These are phyloP conservation scores for Phytophthora pinifolia DNA, from an alignment of 352 stramenopile species.

Conservation along the genomic window DNA sequence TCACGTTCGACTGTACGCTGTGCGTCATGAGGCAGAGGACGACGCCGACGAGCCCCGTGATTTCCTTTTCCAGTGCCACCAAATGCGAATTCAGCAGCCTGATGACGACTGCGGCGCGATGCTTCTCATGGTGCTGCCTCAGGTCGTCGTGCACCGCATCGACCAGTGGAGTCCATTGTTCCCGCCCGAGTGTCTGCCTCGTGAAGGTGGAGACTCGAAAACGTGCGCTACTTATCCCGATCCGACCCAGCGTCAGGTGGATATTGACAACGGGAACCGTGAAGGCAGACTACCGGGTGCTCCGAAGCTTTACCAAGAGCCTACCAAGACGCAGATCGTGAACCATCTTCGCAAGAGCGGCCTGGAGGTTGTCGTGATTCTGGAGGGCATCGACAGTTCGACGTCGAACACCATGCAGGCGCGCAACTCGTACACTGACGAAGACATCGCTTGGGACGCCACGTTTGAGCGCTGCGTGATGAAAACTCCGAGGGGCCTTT, in stretches of 20 bases:
- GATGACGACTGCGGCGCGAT: slow-evolving; percentile 81
- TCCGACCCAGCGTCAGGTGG: slow-evolving; percentile 65
- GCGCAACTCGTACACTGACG: slow-evolving; percentile 76
- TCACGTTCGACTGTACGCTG: slow-evolving; percentile 83
- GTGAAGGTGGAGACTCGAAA: slow-evolving; percentile 47
- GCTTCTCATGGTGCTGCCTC: slow-evolving; percentile 81
- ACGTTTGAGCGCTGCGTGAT: slow-evolving; percentile 79
- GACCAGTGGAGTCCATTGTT: slow-evolving; percentile 86
- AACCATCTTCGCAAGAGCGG: slow-evolving; percentile 66
- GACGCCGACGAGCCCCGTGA: slow-evolving; percentile 44
- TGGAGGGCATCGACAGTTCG: slow-evolving; percentile 84
- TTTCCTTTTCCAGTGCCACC: slow-evolving; percentile 74
- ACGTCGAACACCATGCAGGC: slow-evolving; percentile 90
- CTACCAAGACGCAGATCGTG: slow-evolving; percentile 72
- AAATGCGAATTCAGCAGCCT: slow-evolving; percentile 89
- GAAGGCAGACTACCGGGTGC: slow-evolving; percentile 42
- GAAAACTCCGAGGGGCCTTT: slow-evolving; percentile 48
- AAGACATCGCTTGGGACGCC: slow-evolving; percentile 80
- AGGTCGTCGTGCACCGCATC: slow-evolving; percentile 84
- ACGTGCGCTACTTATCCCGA: slow-evolving; percentile 66
- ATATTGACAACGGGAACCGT: slow-evolving; percentile 86
- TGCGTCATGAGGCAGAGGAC: slow-evolving; percentile 62
- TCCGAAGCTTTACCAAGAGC: slow-evolving; percentile 47
- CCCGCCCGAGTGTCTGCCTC: slow-evolving; percentile 70
- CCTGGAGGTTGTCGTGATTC: slow-evolving; percentile 77